Base-by-base conservation (phyloP, 2,329 filamentous ascomycete species). In the Gnomoniopsis sp. region DNA sequence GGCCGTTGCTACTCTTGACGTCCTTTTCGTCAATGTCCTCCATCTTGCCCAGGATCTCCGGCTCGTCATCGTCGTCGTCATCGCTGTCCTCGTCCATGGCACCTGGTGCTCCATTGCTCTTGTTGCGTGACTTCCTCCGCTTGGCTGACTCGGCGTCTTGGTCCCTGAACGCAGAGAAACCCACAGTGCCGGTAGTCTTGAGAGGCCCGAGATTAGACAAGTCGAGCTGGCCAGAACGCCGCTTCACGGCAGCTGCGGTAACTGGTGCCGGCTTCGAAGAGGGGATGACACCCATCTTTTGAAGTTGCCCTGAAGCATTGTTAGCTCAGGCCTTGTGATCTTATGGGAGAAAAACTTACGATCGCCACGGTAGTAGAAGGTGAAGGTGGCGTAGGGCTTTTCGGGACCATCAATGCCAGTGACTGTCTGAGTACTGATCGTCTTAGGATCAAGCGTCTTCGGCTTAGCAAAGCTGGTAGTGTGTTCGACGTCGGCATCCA, bases 371-470 rank as follows among this genome's bases (percentile, higher is more conserved):
- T 99, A 99, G 76, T 98, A 91, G 73, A 99, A 99, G 30, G 96
- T 98, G 73, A 99, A 99, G 10, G 90, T 88, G 3, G 95, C 95
- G 75, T 96, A 99, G 3, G 96, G 95, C 74, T 93, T 95, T 63
- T 98, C 93, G 21, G 93, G 92, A 0, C 92, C 91, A 72, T 99
- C 95, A 63, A 98, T 96, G 19, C 93, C 95, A 10, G 95, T 98
- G n/a, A 99, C 95, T 0, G 95, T 99, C 75, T 99, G 95, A 2
- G 95, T 99, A 70, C 93, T 98, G 70, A 99, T 99, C 2, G 91
- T 92, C 76, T 97, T 97, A 0, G 93, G 93, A 75, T 98, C 96
- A 55, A 97, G 81, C 1, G 91, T 89, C 80, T 97, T 98, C 15
- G 93, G 93, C 76, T 97, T 96, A 11, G 93, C 93, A 74, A 98